Evolutionary conservation across 805 yeast species (phyloP), one percentile per base, ranked within the genome.

Genomic region (Myxozyma monticola): DNA sequence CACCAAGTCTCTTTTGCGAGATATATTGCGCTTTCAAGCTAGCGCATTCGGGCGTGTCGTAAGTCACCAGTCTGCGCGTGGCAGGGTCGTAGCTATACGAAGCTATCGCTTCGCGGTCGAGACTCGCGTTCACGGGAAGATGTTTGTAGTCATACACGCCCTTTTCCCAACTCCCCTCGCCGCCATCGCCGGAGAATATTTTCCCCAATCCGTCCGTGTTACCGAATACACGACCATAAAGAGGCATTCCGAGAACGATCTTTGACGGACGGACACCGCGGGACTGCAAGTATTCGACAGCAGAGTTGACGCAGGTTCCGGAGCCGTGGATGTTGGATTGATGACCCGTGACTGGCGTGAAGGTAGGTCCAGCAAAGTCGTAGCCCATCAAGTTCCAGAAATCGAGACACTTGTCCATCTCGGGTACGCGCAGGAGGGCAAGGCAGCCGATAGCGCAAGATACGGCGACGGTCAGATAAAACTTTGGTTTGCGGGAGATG

Each of bases 371-470:
- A 1, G 82, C 70, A 60, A 83, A 85, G 65, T 93, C 98, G 66
- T 93, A 91, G 17, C 91, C 81, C 98, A 91, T 91, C 51, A 93
- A 65, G 64, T 91, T 90, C 85, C 90, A 89, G 58, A 80, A 79
- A 17, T 80, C 71, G 15, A 93, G 62, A 59, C 75, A 74, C 20
- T 64, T 62, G 58, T 84, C 83, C 76, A 91, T 75, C n/a, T 74
- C 75, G 1, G 56, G 44, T 1, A 89, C 60, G 4, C 76, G 66
- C 45, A 84, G 70, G 4, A 65, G 17, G 2, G 17, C 14, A n/a
- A 34, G 9, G 24, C 54, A 48, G 3, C 76, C 78, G 0, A 65
- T 60, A 8, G 80, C 79, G 0, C 84, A 85, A 0, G 98, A 95
- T 2, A 85, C 76, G 0, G 98, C 97, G 22, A 87, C 67, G 0